Percentiles rank a stretch among this genome's conserved stretches.
Conservation (phyloP, 495 filamentous ascomycete genomes). For the Symbiotaphrina buchneri region DNA sequence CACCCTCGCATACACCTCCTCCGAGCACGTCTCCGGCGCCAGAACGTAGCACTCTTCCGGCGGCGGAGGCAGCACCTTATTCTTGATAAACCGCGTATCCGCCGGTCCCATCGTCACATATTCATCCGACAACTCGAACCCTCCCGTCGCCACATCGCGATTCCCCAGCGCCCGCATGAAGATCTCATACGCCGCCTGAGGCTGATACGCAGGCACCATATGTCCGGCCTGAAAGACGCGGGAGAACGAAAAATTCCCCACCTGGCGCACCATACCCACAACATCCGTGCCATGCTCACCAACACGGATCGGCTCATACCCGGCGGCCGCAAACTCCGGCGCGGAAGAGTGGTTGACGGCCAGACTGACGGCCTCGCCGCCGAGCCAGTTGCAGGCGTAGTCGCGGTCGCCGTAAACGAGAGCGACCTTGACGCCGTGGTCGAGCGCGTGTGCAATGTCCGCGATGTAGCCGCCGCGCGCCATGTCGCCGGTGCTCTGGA, state of each 20-base stretch:
- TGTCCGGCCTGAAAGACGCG: slow-evolving; percentile 20
- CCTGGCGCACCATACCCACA: slow-evolving; percentile 15
- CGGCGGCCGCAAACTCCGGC: slow-evolving; percentile 25
- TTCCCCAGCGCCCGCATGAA: slow-evolving; percentile 13
- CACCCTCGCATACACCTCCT: slow-evolving; percentile 22
- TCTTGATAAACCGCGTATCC: slow-evolving; percentile 25
- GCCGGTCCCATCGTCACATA: slow-evolving; percentile 2
- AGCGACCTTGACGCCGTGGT: slow-evolving; percentile 37
- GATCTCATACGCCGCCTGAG: slow-evolving; percentile 12
- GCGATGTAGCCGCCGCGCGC: slow-evolving; percentile 24
- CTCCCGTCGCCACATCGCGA: slow-evolving; percentile 13
- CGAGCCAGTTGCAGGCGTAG: slow-evolving; percentile 33
- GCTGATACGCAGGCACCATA: slow-evolving; percentile 9
- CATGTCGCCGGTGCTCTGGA: slow-evolving; percentile 13
- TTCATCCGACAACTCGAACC: not conserved
- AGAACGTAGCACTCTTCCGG: slow-evolving; percentile 23
- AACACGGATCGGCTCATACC: slow-evolving; percentile 23
- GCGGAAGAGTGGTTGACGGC: slow-evolving; percentile 21
- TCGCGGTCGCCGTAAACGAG: slow-evolving; percentile 45
- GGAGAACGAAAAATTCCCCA: slow-evolving; percentile 20
- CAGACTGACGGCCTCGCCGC: slow-evolving; percentile 35
- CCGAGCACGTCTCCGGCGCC: slow-evolving; percentile 18
- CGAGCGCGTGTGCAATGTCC: slow-evolving; percentile 26
- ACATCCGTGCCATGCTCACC: slow-evolving; percentile 11
- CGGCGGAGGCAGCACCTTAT: slow-evolving; percentile 16